Base-by-base conservation (phyloP, 1,284 basidiomycete genomes). In the Sporisorium scitamineum region DNA sequence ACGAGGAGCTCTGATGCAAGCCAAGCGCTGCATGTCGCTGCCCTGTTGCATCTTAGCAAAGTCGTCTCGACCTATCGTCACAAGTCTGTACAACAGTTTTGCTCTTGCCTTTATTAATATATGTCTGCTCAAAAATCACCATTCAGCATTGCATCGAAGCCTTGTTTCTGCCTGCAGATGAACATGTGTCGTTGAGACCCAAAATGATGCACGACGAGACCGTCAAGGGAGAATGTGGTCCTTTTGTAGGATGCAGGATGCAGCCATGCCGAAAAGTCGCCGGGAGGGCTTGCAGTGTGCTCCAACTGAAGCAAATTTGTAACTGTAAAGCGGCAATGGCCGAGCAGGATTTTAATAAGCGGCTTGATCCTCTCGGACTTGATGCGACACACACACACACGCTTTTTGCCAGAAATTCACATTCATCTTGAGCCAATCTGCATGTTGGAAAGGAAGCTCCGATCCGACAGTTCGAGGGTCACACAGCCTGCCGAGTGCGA, bases 1-100 rank as follows among this genome's bases (percentile, higher is more conserved):
- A 76, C 61, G 54, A 70, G 54, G 73, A 76, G 64, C 64, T 76
- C 45, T 75, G 44, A 70, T 41, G 32, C 4, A 11, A 18, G 39
- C 27, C 13, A 24, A 18, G 13, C 22, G 26, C 41, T 6, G 53
- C 27, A 18, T 31, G 14, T 51, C 31, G 6, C 29, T 39, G 14
- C 18, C 37, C 8, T 18, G 5, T n/a, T 22, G n/a, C n/a, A n/a
- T n/a, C n/a, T n/a, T n/a, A n/a, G n/a, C n/a, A n/a, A n/a, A n/a
- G n/a, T n/a, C n/a, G n/a, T n/a, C n/a, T n/a, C n/a, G n/a, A n/a
- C 29, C 3, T 37, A 42, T 26, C 29, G 54, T 39, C 44, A 57
- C 44, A 14, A 32, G 29, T 20, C 42, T 57, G 32, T 47, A 45
- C 55, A 56, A 34, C 44, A 57, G 1, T 48, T 42, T 16, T n/a